phyloP scores from a whole-genome alignment of 306 rosid species.

The Quercus suber region DNA sequence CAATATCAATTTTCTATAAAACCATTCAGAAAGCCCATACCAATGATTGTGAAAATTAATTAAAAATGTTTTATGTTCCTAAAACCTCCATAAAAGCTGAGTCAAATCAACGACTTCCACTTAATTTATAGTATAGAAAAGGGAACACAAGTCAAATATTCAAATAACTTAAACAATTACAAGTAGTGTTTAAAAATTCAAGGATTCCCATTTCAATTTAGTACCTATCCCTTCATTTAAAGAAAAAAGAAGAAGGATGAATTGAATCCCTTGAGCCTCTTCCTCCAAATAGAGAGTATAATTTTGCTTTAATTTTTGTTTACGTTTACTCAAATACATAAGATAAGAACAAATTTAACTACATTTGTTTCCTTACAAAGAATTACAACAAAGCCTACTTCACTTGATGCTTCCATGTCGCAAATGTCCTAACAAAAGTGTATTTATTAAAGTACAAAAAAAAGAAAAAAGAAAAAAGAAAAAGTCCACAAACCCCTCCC shows the following conservation, averaged over 20 bases:
- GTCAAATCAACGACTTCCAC: no score
- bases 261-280: background rate
- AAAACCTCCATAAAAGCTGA: no score
- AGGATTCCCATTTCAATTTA: background rate
- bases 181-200: background rate
- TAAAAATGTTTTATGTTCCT: no score
- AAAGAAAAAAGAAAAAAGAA: background rate
- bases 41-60: no score
- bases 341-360: background rate
- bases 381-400: slow-evolving; percentile 12
- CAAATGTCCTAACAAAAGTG: background rate
- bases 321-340: background rate
- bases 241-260: no score
- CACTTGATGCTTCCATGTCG: background rate
- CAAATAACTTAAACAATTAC: background rate
- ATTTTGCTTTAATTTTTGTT: background rate
- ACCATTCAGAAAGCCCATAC: no score
- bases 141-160: background rate
- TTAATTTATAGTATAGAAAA: background rate
- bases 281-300: background rate
- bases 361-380: slow-evolving; percentile 11
- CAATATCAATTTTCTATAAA: no score
- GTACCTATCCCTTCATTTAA: background rate
- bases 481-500: background rate
- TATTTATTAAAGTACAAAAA: background rate